These are phyloP conservation scores for Lichina pygmaea DNA, from an alignment of 495 filamentous ascomycete genomes.

Conservation along the genomic window DNA sequence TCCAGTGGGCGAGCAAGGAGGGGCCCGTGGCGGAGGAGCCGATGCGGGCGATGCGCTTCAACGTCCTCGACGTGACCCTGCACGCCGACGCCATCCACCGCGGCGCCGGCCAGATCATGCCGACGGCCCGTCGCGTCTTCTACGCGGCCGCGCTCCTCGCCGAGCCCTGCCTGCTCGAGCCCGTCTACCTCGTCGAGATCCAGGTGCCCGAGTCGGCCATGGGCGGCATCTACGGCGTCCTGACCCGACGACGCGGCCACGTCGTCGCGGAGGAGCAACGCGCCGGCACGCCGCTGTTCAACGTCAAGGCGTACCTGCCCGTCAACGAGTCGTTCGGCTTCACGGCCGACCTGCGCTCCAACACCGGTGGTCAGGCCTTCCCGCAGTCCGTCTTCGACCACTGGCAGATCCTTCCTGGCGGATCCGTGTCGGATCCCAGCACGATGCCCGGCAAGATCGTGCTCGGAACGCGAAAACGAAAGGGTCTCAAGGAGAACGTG, in stretches of 20 bases:
- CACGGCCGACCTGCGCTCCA: slow-evolving; percentile 81
- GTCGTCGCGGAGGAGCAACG: slow-evolving; percentile 97
- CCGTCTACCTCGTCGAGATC: slow-evolving; percentile 97
- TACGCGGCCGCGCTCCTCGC: slow-evolving; percentile 83
- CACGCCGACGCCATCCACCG: slow-evolving; percentile 99
- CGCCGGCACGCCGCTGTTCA: slow-evolving; percentile 96
- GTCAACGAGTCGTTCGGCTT: slow-evolving; percentile 99
- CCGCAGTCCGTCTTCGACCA: slow-evolving; percentile 97
- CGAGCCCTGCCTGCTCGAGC: slow-evolving; percentile 74
- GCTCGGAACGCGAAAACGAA: slow-evolving; percentile 81
- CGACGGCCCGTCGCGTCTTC: slow-evolving; percentile 89
- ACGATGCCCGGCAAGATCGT: slow-evolving; percentile 72
- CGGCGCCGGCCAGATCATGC: slow-evolving; percentile 97
- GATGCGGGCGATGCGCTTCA: slow-evolving; percentile 90
- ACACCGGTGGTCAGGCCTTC: slow-evolving; percentile 94
- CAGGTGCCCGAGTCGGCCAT: slow-evolving; percentile 96
- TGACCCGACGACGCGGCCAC: slow-evolving; percentile 93
- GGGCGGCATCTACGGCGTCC: slow-evolving; percentile 99
- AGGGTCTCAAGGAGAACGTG: slow-evolving; percentile 92
- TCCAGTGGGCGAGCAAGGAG: slow-evolving; percentile 98
- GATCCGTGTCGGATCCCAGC: slow-evolving; percentile 65
- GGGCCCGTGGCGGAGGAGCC: slow-evolving; percentile 95
- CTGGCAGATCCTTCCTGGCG: slow-evolving; percentile 86
- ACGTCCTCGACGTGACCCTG: slow-evolving; percentile 97
- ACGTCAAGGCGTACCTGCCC: slow-evolving; percentile 95